Evolutionary conservation across 805 yeast species (phyloP).

Genomic region (Lipomyces yamanashiensis): DNA sequence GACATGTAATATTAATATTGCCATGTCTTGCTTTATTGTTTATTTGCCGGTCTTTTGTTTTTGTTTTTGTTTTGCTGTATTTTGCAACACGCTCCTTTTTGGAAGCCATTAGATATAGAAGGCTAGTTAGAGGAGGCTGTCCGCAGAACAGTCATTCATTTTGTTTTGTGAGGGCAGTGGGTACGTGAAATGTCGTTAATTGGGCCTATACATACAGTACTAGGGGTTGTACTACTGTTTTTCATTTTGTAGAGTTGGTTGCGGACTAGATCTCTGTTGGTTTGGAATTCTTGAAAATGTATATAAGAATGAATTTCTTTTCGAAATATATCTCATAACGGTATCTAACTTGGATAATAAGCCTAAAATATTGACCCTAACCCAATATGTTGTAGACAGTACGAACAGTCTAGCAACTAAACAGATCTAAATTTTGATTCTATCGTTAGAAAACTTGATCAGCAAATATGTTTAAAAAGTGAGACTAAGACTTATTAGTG

Average conservation of each 20-base stretch:
- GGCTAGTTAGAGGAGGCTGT: neutral
- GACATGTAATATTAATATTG: conserved; percentile 10
- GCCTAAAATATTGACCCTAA: too few relatives aligned
- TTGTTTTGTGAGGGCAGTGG: neutral
- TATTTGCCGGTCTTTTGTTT: neutral
- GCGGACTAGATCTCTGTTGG: neutral
- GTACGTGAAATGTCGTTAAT: neutral
- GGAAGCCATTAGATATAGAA: neutral
- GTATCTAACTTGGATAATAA: too few relatives aligned
- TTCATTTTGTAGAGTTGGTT: neutral
- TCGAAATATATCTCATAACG: too few relatives aligned
- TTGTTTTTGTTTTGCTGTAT: neutral
- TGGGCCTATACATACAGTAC: neutral
- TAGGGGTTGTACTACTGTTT: neutral
- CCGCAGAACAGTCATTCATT: neutral
- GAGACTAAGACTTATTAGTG: neutral
- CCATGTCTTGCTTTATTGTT: neutral
- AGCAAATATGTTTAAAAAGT: conserved; percentile 16
- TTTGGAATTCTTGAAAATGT: too few relatives aligned
- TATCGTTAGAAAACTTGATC: neutral
- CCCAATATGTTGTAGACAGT: too few relatives aligned
- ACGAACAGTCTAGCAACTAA: too few relatives aligned
- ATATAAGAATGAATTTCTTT: too few relatives aligned
- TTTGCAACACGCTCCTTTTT: neutral
- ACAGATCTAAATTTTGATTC: too few relatives aligned